Conservation (phyloP, 2,329 filamentous ascomycete species). For the Cadophora gregata region DNA sequence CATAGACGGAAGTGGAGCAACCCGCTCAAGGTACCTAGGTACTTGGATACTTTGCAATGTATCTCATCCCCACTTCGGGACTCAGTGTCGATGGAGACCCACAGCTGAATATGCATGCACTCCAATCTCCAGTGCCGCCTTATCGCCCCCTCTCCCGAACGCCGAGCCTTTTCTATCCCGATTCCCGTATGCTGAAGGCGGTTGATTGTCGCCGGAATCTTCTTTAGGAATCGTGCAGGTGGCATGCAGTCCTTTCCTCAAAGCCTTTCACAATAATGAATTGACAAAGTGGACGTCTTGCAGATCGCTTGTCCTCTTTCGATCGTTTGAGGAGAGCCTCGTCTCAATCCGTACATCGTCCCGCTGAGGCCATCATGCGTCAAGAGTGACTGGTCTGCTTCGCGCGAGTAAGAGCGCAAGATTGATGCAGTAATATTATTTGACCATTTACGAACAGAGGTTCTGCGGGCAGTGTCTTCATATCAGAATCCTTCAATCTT, state of each 20-base stretch:
- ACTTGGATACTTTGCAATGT: slow-evolving; percentile 3
- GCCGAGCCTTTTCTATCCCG: slow-evolving; percentile 5
- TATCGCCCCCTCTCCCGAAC: not conserved
- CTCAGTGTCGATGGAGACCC: not conserved
- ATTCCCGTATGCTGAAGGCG: not conserved
- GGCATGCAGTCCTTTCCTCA: slow-evolving; percentile 9
- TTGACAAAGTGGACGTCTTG: slow-evolving; percentile 12
- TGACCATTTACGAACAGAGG: slow-evolving; percentile 10
- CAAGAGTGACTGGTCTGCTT: slow-evolving; percentile 10
- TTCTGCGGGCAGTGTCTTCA: not conserved
- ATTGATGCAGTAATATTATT: not conserved
- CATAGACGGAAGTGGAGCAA: slow-evolving; percentile 3
- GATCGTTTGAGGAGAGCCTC: slow-evolving; percentile 7
- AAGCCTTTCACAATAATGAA: not conserved
- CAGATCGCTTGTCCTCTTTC: slow-evolving; percentile 9
- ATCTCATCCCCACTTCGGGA: not conserved
- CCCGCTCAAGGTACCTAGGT: not conserved
- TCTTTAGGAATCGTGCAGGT: slow-evolving; percentile 7
- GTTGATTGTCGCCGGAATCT: slow-evolving; percentile 6
- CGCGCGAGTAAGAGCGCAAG: not conserved
- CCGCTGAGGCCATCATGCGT: slow-evolving; percentile 17
- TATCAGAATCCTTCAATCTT: slow-evolving; percentile 11
- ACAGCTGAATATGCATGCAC: slow-evolving; percentile 3
- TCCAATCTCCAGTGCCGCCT: slow-evolving; percentile 7
- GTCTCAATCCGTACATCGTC: not conserved